These are phyloP conservation scores for Crithidia brevicula DNA, from an alignment of 208 protist species.

Conservation along the genomic window DNA sequence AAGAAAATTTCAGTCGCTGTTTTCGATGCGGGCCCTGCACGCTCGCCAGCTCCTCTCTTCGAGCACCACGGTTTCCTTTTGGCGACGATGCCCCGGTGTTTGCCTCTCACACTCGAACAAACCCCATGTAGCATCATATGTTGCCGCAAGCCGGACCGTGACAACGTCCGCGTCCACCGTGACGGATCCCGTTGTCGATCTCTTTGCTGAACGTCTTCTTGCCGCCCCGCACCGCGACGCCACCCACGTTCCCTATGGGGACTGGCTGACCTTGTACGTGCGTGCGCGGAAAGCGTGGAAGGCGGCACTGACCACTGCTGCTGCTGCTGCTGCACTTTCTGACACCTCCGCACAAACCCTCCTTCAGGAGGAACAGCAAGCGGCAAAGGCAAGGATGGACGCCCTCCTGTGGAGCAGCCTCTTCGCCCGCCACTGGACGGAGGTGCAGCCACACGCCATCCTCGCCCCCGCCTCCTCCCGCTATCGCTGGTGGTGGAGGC, in stretches of 20 bases:
- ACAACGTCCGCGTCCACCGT: background rate
- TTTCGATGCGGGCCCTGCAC: no score
- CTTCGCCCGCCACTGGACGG: slow-evolving; percentile 63
- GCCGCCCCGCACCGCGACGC: slow-evolving; percentile 66
- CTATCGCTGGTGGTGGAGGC: slow-evolving; percentile 42
- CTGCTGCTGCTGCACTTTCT: background rate
- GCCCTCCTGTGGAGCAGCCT: slow-evolving; percentile 63
- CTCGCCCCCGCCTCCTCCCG: background rate
- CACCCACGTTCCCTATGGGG: slow-evolving; percentile 60
- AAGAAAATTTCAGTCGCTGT: no score
- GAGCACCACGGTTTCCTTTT: no score
- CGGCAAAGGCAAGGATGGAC: slow-evolving; percentile 37
- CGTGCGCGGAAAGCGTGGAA: slow-evolving; percentile 30
- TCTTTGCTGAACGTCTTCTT: slow-evolving; percentile 43
- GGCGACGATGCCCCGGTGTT: no score
- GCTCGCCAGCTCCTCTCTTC: no score
- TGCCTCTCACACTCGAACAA: no score
- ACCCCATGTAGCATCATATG: no score
- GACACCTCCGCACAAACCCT: background rate
- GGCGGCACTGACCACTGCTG: no score
- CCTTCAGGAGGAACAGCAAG: background rate
- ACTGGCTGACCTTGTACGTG: slow-evolving; percentile 78
- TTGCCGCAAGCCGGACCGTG: background rate
- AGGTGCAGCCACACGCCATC: slow-evolving; percentile 28
- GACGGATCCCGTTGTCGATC: slow-evolving; percentile 17